phyloP scores from a whole-genome alignment of 805 yeast species.

The Candida xiaguanensis region DNA sequence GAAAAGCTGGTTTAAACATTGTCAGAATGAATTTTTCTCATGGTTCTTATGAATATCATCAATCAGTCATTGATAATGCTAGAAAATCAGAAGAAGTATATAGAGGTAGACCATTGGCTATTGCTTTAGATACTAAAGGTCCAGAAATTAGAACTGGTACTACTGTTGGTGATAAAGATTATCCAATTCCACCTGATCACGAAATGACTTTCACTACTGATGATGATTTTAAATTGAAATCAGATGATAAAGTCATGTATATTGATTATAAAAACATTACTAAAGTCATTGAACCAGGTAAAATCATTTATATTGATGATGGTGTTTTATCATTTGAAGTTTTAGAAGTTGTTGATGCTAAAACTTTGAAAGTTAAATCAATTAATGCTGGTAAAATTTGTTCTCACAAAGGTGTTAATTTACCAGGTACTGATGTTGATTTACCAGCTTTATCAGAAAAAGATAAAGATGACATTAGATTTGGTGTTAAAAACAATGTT shows the following conservation, averaged over 20 bases:
- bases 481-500: constrained; percentile 96
- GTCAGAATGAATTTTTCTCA: constrained; percentile 99
- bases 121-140: constrained; percentile 98
- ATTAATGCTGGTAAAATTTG: constrained; percentile 93
- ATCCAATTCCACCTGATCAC: constrained; percentile 78
- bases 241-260: constrained; percentile 80
- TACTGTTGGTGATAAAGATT: constrained; percentile 76
- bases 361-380: constrained; percentile 82
- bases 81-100: constrained; percentile 87
- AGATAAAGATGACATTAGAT: constrained; percentile 86
- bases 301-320: constrained; percentile 91
- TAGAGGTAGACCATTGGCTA: constrained; percentile 95
- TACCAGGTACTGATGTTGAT: constrained; percentile 98
- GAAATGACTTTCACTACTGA: constrained; percentile 94
- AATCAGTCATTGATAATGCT: constrained; percentile 92
- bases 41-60: constrained; percentile 98
- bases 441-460: constrained; percentile 97
- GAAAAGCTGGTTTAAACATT: constrained; percentile 97
- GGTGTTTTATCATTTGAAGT: constrained; percentile 97
- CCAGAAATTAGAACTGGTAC: constrained; percentile 99
- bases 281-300: constrained; percentile 85
- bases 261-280: constrained; percentile 95
- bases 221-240: constrained; percentile 64
- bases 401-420: constrained; percentile 98
- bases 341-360: constrained; percentile 70